These are phyloP conservation scores for Ceratocystis eucalypticola DNA, from an alignment of 2,329 filamentous ascomycete species.

Conservation along the genomic window DNA sequence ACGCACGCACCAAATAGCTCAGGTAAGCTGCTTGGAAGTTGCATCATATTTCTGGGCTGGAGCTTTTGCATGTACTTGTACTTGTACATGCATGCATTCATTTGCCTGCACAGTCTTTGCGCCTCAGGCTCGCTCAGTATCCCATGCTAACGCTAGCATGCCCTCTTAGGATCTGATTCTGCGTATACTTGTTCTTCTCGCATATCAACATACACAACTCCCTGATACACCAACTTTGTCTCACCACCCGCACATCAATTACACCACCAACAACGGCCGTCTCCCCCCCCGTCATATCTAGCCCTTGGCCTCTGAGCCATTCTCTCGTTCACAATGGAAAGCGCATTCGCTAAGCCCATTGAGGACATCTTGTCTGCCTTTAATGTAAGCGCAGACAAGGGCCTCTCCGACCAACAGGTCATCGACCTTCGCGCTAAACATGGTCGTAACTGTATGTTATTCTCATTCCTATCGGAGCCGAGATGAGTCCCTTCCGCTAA, in stretches of 20 bases:
- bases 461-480: too few species aligned
- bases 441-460: slow-evolving; percentile 48
- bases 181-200: slow-evolving; percentile 15
- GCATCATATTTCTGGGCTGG: neutral
- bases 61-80: neutral
- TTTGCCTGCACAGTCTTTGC: neutral
- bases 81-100: neutral
- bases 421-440: slow-evolving; percentile 41
- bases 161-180: slow-evolving; percentile 8
- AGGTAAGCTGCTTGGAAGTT: neutral
- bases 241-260: neutral
- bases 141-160: neutral
- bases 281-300: neutral
- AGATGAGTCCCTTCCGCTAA: neutral
- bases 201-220: neutral
- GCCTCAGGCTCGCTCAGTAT: neutral
- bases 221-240: slow-evolving; percentile 1
- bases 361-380: slow-evolving; percentile 47
- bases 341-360: slow-evolving; percentile 45
- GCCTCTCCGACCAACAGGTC: slow-evolving; percentile 48
- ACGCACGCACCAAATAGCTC: neutral
- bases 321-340: slow-evolving; percentile 39
- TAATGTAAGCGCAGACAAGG: slow-evolving; percentile 39
- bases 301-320: slow-evolving; percentile 12
- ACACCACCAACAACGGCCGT: neutral